A percentile compares a stretch with the other conserved stretches of the same genome.
Evolutionary conservation across 2,329 filamentous ascomycete genomes (phyloP).

Genomic region (Calonectria henricotiae): DNA sequence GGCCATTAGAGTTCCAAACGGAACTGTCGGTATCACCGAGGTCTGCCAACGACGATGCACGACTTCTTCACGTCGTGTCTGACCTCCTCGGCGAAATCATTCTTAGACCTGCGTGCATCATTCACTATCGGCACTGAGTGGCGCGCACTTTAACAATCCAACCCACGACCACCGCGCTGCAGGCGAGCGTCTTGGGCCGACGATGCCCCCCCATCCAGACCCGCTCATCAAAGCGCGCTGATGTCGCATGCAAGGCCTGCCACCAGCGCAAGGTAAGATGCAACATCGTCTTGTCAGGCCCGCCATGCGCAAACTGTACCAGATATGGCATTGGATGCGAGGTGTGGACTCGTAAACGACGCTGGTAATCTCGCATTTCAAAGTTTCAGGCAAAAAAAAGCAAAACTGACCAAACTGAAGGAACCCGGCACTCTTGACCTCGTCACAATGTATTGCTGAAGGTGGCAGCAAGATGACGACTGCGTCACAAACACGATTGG

Average conservation of each 20-base stretch:
- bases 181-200: not conserved
- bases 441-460: not conserved
- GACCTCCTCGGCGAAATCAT: conserved; percentile 13
- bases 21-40: not conserved
- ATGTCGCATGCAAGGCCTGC: conserved; percentile 47
- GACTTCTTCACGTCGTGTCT: not conserved
- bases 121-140: not conserved
- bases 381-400: conserved; percentile 2
- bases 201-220: conserved; percentile 10
- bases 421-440: conserved; percentile 5
- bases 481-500: not conserved
- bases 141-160: no score
- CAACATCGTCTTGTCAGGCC: conserved; percentile 44
- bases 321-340: conserved; percentile 44
- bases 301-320: conserved; percentile 48
- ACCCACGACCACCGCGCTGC: no score
- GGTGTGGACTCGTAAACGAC: conserved; percentile 35
- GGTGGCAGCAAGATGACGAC: no score
- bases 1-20: not conserved
- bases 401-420: conserved; percentile 11
- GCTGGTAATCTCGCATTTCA: conserved; percentile 13
- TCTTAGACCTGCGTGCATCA: not conserved
- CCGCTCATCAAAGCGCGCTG: conserved; percentile 26
- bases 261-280: conserved; percentile 49
- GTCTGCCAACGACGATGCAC: not conserved